Percentiles rank a stretch among this genome's conserved stretches.
Evolutionary conservation across 352 stramenopile genomes (phyloP).

Genomic region (Globisporangium parvum): DNA sequence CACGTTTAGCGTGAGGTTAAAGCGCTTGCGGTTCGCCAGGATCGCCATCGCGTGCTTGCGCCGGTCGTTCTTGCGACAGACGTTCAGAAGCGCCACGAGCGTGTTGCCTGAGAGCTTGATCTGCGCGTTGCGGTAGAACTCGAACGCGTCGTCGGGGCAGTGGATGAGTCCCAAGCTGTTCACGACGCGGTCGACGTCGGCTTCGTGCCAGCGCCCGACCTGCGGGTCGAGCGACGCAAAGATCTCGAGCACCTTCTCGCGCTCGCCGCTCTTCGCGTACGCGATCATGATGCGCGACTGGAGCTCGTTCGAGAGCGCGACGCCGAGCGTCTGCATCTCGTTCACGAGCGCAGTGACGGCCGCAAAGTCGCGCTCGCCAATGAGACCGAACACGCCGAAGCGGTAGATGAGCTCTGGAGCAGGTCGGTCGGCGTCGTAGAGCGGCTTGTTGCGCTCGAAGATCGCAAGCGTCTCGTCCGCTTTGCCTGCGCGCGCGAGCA

Average conservation of each 20-base stretch:
- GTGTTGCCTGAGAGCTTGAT: conserved; percentile 38
- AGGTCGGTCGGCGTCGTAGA: conserved; percentile 18
- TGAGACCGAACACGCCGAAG: conserved; percentile 40
- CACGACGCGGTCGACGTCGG: conserved; percentile 47
- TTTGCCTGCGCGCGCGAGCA: conserved; percentile 20
- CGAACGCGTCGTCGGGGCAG: conserved; percentile 37
- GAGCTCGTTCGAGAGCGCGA: conserved; percentile 35
- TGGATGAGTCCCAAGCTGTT: conserved; percentile 32
- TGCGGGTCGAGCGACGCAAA: conserved; percentile 23
- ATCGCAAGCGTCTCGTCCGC: conserved; percentile 18
- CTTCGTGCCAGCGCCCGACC: conserved; percentile 32
- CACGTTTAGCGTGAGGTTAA: conserved; percentile 35
- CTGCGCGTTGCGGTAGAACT: conserved; percentile 47
- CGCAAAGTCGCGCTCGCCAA: conserved; percentile 27
- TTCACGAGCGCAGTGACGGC: conserved; percentile 23
- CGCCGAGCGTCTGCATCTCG: conserved; percentile 26
- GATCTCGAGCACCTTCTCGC: conserved; percentile 28
- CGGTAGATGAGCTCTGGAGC: conserved; percentile 56
- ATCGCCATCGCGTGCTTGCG: conserved; percentile 39
- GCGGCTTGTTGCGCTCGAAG: conserved; percentile 23
- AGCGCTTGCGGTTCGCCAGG: conserved; percentile 47
- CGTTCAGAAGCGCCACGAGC: conserved; percentile 38
- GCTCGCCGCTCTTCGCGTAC: conserved; percentile 26
- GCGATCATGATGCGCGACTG: conserved; percentile 37
- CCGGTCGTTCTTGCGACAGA: conserved; percentile 33